phyloP scores from a whole-genome alignment of 2,329 filamentous ascomycete genomes.

The Penicillium sp. region DNA sequence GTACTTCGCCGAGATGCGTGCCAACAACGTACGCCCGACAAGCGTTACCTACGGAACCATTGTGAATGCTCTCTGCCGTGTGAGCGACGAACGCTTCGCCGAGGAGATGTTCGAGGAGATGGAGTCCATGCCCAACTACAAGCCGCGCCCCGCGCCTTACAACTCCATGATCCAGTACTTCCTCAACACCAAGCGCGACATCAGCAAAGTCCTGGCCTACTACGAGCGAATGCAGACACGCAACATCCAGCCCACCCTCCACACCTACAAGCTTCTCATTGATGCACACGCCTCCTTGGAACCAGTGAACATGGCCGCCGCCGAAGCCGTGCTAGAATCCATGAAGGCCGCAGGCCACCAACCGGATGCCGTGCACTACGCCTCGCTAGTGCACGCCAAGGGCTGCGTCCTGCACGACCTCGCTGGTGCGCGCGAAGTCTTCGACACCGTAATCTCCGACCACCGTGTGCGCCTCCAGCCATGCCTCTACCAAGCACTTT shows the following conservation, averaged over 20 bases:
- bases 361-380: conserved; percentile 89
- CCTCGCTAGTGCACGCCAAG: conserved; percentile 87
- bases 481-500: conserved; percentile 90
- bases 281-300: conserved; percentile 92
- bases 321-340: conserved; percentile 69
- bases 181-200: conserved; percentile 92
- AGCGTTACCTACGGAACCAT: conserved; percentile 97
- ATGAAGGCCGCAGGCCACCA: conserved; percentile 66
- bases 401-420: conserved; percentile 91
- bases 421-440: conserved; percentile 68
- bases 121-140: conserved; percentile 98
- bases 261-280: conserved; percentile 95
- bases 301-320: conserved; percentile 77
- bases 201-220: conserved; percentile 84
- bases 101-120: conserved; percentile 98
- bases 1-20: conserved; percentile 97
- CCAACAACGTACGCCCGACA: conserved; percentile 82
- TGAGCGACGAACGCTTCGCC: conserved; percentile 94
- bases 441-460: conserved; percentile 68
- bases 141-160: conserved; percentile 90
- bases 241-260: conserved; percentile 80
- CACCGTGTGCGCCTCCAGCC: conserved; percentile 62
- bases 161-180: conserved; percentile 99
- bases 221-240: conserved; percentile 87
- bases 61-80: conserved; percentile 92